These are phyloP conservation scores for Phytophthora nicotianae DNA, from an alignment of 352 stramenopile genomes.

Conservation along the genomic window DNA sequence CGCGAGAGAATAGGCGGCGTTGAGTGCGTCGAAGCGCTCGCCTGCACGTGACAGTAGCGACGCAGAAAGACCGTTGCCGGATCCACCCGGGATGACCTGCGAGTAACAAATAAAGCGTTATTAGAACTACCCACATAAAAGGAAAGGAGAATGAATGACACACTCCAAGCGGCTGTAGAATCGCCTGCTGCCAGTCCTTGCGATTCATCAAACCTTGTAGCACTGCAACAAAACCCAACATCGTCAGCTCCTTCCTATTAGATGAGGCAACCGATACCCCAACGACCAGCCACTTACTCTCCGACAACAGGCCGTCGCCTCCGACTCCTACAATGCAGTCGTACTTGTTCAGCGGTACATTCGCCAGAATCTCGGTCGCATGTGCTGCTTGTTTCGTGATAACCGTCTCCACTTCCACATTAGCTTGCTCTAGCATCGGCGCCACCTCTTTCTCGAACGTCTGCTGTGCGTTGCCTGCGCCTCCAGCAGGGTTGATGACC, in stretches of 20 bases:
- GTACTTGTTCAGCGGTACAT: conserved; percentile 53
- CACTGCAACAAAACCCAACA: conserved; percentile 42
- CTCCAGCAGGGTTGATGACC: conserved; percentile 73
- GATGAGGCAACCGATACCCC: background rate
- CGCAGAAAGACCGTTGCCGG: conserved; percentile 69
- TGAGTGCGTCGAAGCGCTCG: conserved; percentile 57
- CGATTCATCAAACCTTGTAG: conserved; percentile 76
- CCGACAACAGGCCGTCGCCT: conserved; percentile 69
- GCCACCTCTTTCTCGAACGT: conserved; percentile 57
- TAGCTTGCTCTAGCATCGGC: conserved; percentile 58
- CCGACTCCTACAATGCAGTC: conserved; percentile 73
- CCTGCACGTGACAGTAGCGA: conserved; percentile 56
- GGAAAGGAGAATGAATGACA: conserved; percentile 9
- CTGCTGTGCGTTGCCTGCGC: conserved; percentile 52
- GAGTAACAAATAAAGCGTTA: background rate
- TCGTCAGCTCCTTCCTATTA: conserved; percentile 11
- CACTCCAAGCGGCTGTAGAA: conserved; percentile 59
- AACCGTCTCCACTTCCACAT: conserved; percentile 60
- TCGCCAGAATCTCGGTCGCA: conserved; percentile 54
- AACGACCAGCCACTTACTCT: conserved; percentile 52
- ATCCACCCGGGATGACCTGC: conserved; percentile 56
- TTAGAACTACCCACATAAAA: background rate
- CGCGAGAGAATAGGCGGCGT: conserved; percentile 65
- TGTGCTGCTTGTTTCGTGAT: conserved; percentile 59
- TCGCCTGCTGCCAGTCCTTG: conserved; percentile 61